Conservation (phyloP, 2,329 filamentous ascomycete species). For the Zymoseptoria passerinii region DNA sequence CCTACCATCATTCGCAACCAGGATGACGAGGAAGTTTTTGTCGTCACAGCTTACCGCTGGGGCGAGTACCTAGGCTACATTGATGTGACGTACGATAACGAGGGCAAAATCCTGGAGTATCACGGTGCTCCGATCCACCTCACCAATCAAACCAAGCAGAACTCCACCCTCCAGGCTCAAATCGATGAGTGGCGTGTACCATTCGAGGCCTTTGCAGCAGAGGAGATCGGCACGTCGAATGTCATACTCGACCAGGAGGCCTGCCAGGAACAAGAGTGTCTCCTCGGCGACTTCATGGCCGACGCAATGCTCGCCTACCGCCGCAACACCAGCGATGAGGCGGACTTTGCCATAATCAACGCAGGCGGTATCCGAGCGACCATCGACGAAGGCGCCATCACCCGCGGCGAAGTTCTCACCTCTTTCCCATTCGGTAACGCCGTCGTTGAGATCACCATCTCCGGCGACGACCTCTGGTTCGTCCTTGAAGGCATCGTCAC, state of each 20-base stretch:
- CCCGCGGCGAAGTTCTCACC: conserved; percentile 54
- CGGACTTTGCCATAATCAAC: conserved; percentile 55
- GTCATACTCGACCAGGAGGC: conserved; percentile 51
- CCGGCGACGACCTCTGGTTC: conserved; percentile 48
- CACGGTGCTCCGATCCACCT: conserved; percentile 57
- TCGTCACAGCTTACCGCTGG: conserved; percentile 61
- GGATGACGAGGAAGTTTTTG: conserved; percentile 58
- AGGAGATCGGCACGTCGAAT: conserved; percentile 49
- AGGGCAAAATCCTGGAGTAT: conserved; percentile 55
- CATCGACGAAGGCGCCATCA: conserved; percentile 54
- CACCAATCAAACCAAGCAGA: conserved; percentile 52
- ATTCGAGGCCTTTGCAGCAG: conserved; percentile 51
- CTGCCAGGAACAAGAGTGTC: conserved; percentile 52
- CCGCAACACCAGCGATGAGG: conserved; percentile 38
- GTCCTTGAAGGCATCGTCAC: conserved; percentile 53
- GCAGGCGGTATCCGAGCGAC: conserved; percentile 56
- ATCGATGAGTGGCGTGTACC: conserved; percentile 52
- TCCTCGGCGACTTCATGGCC: conserved; percentile 37
- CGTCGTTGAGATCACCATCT: conserved; percentile 49
- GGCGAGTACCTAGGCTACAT: conserved; percentile 62
- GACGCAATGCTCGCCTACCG: conserved; percentile 55
- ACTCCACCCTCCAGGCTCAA: conserved; percentile 49
- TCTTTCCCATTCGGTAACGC: conserved; percentile 60
- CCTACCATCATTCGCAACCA: conserved; percentile 55
- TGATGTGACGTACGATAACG: conserved; percentile 53